Base-by-base conservation (phyloP, 176 grass and related monocot species). In the Bolboschoenus planiculmis region DNA sequence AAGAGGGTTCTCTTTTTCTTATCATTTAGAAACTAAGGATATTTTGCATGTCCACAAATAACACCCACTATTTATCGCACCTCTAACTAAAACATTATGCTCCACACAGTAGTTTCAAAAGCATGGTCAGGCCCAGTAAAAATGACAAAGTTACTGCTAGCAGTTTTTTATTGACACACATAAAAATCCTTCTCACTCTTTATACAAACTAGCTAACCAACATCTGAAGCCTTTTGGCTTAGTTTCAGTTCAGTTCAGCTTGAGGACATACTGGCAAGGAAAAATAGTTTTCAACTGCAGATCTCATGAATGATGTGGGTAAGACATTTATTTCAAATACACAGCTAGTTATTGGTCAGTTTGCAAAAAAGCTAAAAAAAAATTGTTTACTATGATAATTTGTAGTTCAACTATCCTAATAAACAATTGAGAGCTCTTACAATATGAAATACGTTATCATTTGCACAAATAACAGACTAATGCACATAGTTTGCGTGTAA, bases 141-240 rank as follows among this genome's bases (percentile, higher is more conserved):
- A 75, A 48, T 48, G 70, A 30, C 43, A 27, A 72, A 76, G 24
- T 31, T 76, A 31, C 26, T 31, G 14, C 34, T 66, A 36, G 62
- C 14, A 74, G 21, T 74, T 74, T 47, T 47, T 27, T 74, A 46
- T 27, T 73, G 16, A 67, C 18, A n/a, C 11, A 13, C 40, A 27
- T 26, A 29, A 47, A 15, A 40, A 47, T 47, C n/a, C 10, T 47
- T 46, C 39, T 48, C 21, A 74, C 39, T 47, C 10, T 48, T 74
- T 74, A 74, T 74, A 74, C n/a, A 74, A 46, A 72, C 39, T 72
- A 72, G 70, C n/a, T 15, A 51, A 33, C 14, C 43, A 48, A 51
- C 10, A 51, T 51, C 44, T 51, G 24, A 50, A 31, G 10, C 3
- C n/a, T 76, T 70, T 75, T 23, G 40, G 10, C 4, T 48, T 75